Evolutionary conservation across 768 basidiomycete genomes (phyloP).

Genomic region (Lactarius quietus): DNA sequence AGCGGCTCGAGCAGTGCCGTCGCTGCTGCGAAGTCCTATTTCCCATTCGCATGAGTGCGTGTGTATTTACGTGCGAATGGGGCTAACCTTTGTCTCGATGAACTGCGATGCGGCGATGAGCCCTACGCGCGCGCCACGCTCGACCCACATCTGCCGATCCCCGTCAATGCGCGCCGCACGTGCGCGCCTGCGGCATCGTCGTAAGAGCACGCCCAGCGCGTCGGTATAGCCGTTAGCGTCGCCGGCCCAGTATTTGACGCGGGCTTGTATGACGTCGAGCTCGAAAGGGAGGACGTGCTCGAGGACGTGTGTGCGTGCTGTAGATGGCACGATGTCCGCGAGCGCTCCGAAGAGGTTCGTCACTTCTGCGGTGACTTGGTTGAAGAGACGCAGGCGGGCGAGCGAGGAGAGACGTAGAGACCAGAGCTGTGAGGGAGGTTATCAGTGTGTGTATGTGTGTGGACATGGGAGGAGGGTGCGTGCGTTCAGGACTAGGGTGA

Average conservation of each 20-base stretch:
- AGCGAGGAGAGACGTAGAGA: constrained; percentile 76
- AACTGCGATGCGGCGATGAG: constrained; percentile 79
- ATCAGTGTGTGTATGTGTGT: background rate
- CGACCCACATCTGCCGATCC: constrained; percentile 65
- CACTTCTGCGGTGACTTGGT: constrained; percentile 83
- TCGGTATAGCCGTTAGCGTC: constrained; percentile 81
- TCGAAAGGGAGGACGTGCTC: constrained; percentile 55
- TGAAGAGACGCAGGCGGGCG: constrained; percentile 77
- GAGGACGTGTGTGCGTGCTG: constrained; percentile 57
- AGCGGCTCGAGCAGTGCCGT: constrained; percentile 65
- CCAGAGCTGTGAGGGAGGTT: constrained; percentile 57
- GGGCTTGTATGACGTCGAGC: constrained; percentile 63
- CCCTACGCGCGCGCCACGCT: constrained; percentile 69
- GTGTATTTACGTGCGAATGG: too few relatives aligned
- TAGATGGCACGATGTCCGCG: constrained; percentile 49
- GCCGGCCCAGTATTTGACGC: constrained; percentile 77
- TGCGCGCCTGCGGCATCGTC: constrained; percentile 50
- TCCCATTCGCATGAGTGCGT: too few relatives aligned
- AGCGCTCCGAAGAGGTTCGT: constrained; percentile 75
- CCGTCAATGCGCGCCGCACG: constrained; percentile 36
- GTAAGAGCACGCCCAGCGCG: constrained; percentile 59
- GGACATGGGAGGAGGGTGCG: constrained; percentile 31
- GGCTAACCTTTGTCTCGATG: constrained; percentile 87
- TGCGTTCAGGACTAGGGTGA: constrained; percentile 63
- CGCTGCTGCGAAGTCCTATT: constrained; percentile 70